Evolutionary conservation across 805 yeast genomes (phyloP), one percentile per base, ranked within the genome.

Genomic region (Candida xyloterini): DNA sequence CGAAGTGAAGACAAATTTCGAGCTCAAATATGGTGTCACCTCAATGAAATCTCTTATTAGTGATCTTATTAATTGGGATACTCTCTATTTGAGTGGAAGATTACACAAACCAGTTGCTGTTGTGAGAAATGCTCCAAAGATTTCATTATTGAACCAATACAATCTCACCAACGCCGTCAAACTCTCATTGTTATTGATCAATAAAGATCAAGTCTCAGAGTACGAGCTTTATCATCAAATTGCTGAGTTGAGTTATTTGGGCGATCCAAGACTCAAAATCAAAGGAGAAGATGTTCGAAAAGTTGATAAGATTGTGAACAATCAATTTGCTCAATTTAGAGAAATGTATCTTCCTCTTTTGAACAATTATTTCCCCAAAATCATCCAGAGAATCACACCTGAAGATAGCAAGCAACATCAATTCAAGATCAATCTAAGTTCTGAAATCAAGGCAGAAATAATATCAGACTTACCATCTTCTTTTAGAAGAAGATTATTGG

Each of bases 201-300:
- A 72, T 25, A 67, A 64, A 27, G 35, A 45, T 15, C 37, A 47
- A 10, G 44, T 59, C 10, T 64, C 64, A 10, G 56, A 67, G 45
- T 55, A 56, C 28, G 76, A 81, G 27, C 73, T 93, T 25, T 93
- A 81, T 65, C 78, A 76, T 54, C 80, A 79, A 47, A 83, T 93
- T 32, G 82, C 97, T 0, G 76, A 78, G 10, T 63, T 93, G 13
- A 86, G 96, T 15, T 93, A 93, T 57, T 65, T 79, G 60, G 99
- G 99, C 14, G 99, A 93, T 59, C 82, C 89, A 21, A 76, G 99
- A 51, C 81, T 88, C 75, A 68, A 72, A 30, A 67, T 90, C 21
- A 86, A 87, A 8, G 98, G 96, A 2, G 99, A 93, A 60, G 86
- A 93, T 59, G 96, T 97, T 5, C 72, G 81, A 52, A 93, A 93